Evolutionary conservation across 805 yeast genomes (phyloP).

Genomic region (Yarrowia bubula): DNA sequence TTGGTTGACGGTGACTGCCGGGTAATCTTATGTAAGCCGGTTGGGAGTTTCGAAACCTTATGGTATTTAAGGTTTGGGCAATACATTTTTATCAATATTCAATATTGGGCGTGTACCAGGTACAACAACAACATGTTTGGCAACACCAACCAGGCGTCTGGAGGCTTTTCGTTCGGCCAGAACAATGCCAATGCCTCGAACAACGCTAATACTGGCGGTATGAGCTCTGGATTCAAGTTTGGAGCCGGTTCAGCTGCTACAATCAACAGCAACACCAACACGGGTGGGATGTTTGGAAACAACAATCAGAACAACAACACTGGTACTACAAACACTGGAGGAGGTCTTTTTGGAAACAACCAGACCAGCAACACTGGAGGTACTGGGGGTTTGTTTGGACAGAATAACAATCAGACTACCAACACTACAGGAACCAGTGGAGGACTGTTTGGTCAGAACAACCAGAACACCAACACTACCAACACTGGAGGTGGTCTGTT

Average conservation of each 20-base stretch:
- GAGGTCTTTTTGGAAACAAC: slow-evolving; percentile 4
- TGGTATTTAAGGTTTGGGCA: neutral
- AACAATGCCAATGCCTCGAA: slow-evolving; percentile 14
- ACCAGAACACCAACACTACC: neutral
- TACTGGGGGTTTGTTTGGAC: slow-evolving; percentile 2
- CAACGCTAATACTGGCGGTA: slow-evolving; percentile 11
- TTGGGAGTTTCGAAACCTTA: neutral
- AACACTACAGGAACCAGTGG: neutral
- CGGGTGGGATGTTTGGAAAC: slow-evolving; percentile 13
- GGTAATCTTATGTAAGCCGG: neutral
- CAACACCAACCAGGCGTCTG: slow-evolving; percentile 4
- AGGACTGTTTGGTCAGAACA: neutral
- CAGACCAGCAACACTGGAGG: neutral
- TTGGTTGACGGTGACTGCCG: slow-evolving; percentile 17
- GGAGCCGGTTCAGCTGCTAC: slow-evolving; percentile 1
- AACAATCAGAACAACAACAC: neutral
- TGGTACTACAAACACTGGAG: neutral
- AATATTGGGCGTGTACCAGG: neutral
- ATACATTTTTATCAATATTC: slow-evolving; percentile 12
- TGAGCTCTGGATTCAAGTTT: slow-evolving; percentile 17
- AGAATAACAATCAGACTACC: neutral
- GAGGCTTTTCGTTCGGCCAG: slow-evolving; percentile 24
- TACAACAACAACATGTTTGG: slow-evolving; percentile 13
- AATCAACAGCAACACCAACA: neutral
- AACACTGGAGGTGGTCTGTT: slow-evolving; percentile 3